A percentile compares a stretch with the other conserved stretches of the same genome.
Conservation (phyloP, 169 alveolate species). For the Miamiensis avidus region DNA sequence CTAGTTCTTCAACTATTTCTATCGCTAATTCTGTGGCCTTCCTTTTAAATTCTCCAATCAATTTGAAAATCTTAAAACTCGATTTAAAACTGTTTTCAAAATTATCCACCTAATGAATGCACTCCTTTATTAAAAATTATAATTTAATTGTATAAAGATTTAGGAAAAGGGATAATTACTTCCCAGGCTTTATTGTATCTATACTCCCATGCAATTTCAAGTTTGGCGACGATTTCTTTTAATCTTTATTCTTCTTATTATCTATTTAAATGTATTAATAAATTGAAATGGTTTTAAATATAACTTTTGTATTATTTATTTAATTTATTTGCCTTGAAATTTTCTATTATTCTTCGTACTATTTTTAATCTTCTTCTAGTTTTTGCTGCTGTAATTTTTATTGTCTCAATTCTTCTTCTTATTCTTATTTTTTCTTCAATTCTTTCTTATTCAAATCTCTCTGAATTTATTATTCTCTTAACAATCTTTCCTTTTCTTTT, state of each 20-base stretch:
- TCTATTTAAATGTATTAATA: not conserved
- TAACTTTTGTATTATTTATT: no score
- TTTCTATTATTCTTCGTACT: not conserved
- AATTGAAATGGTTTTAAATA: no score
- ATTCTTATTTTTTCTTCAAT: not conserved
- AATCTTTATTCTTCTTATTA: not conserved
- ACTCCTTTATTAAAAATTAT: not conserved
- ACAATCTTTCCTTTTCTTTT: not conserved
- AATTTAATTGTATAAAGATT: no score
- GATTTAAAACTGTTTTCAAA: not conserved
- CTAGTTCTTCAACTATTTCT: not conserved
- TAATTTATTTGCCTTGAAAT: no score
- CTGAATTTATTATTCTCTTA: not conserved
- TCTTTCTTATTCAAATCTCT: not conserved
- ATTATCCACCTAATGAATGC: not conserved
- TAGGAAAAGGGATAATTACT: not conserved
- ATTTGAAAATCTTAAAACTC: not conserved
- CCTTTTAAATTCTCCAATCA: not conserved
- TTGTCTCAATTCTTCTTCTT: not conserved
- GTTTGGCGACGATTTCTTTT: not conserved
- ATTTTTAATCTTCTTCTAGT: not conserved
- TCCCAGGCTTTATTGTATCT: not conserved
- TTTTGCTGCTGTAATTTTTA: no score
- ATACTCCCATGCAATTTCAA: not conserved
- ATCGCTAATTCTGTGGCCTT: not conserved